Percentiles rank a stretch among this genome's conserved stretches.
phyloP scores from a whole-genome alignment of 352 stramenopile genomes.

The Phytopythium montanum region DNA sequence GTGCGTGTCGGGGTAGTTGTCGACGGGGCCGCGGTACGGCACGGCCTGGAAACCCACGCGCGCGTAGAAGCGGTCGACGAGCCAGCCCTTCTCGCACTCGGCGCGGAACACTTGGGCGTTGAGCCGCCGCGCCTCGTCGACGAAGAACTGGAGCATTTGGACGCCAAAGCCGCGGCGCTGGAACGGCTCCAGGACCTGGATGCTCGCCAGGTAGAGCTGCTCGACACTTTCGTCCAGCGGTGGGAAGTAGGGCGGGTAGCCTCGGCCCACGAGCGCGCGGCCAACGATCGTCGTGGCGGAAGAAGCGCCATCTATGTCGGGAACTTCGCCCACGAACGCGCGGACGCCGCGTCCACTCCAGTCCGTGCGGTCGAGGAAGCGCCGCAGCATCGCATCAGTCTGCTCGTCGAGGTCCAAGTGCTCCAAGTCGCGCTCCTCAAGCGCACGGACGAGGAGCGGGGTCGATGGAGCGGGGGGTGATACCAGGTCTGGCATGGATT shows the following conservation, averaged over 20 bases:
- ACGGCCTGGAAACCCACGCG: constrained; percentile 19
- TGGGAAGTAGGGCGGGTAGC: constrained; percentile 29
- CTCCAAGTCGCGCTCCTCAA: constrained; percentile 4
- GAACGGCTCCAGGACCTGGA: constrained; percentile 19
- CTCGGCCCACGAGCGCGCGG: constrained; percentile 13
- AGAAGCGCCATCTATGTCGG: neutral
- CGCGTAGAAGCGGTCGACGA: constrained; percentile 17
- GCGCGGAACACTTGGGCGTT: constrained; percentile 15
- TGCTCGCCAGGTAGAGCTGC: constrained; percentile 24
- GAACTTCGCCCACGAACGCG: constrained; percentile 24
- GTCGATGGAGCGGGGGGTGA: neutral
- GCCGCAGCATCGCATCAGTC: constrained; percentile 7
- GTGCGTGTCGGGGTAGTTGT: constrained; percentile 27
- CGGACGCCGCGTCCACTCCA: constrained; percentile 21
- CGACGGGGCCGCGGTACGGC: constrained; percentile 22
- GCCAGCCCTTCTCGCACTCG: constrained; percentile 31
- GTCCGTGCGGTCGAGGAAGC: constrained; percentile 12
- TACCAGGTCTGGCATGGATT: neutral
- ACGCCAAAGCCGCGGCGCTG: constrained; percentile 16
- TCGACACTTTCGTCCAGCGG: constrained; percentile 14
- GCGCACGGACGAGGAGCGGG: neutral
- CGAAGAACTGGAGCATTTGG: constrained; percentile 18
- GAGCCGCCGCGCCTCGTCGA: constrained; percentile 10
- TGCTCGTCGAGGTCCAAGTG: neutral
- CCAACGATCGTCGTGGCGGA: neutral